Evolutionary conservation across 164 flowering plant genomes (phyloP).

Genomic region (Pachysandra terminalis): DNA sequence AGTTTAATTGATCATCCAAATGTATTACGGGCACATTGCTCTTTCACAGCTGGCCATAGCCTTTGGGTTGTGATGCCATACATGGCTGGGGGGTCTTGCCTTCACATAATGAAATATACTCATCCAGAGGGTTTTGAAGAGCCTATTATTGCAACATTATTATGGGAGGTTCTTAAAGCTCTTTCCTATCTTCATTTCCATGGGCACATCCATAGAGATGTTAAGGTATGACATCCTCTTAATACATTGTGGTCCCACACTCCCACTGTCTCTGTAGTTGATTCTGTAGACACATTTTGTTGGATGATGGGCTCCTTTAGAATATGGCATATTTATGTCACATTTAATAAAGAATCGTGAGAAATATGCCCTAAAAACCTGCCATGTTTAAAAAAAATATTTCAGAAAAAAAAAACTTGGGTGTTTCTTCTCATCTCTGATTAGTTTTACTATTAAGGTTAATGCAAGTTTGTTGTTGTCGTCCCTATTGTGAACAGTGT

Average conservation of each 20-base stretch:
- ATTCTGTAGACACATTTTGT: too few species aligned
- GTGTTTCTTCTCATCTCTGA: too few species aligned
- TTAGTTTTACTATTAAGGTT: too few species aligned
- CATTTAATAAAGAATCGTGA: too few species aligned
- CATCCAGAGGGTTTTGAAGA: constrained; percentile 90
- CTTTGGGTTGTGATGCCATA: constrained; percentile 90
- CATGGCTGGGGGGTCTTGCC: constrained; percentile 96
- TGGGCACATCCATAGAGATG: constrained; percentile 96
- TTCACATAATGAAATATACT: constrained; percentile 82
- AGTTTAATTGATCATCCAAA: constrained; percentile 77
- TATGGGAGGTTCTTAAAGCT: constrained; percentile 85
- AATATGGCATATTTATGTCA: too few species aligned
- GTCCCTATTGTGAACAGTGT: too few species aligned
- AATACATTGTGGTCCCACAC: background rate
- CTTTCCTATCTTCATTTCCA: constrained; percentile 90
- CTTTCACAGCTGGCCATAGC: constrained; percentile 49
- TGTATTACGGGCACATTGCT: constrained; percentile 71
- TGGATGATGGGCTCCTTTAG: too few species aligned
- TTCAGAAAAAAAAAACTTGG: too few species aligned
- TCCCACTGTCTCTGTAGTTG: too few species aligned
- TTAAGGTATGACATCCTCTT: constrained; percentile 54
- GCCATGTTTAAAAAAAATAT: too few species aligned
- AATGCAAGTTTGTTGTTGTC: too few species aligned
- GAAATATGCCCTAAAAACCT: too few species aligned
- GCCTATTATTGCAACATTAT: constrained; percentile 79